A percentile compares a stretch with the other conserved stretches of the same genome.
Conservation (phyloP, 768 basidiomycete species). For the Serpula lacrymans region DNA sequence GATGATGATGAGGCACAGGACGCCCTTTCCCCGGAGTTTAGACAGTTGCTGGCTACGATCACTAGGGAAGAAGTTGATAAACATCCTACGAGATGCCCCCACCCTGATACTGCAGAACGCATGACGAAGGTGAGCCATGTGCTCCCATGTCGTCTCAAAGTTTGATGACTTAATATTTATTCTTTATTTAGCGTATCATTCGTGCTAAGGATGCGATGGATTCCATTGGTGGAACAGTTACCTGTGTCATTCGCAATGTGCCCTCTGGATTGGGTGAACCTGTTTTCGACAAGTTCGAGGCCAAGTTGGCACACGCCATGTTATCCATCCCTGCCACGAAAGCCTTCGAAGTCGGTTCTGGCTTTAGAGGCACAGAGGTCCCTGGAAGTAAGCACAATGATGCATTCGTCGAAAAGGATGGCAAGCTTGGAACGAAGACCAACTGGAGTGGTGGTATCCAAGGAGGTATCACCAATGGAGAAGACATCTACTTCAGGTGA, state of each 20-base stretch:
- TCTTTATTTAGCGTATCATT: constrained; percentile 75
- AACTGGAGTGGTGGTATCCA: constrained; percentile 99
- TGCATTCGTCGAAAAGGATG: constrained; percentile 67
- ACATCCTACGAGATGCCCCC: constrained; percentile 85
- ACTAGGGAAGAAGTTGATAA: constrained; percentile 88
- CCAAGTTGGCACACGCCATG: constrained; percentile 95
- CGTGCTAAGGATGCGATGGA: constrained; percentile 88
- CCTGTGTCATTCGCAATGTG: constrained; percentile 89
- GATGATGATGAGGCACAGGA: constrained; percentile 67
- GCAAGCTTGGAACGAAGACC: constrained; percentile 75
- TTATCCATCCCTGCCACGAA: constrained; percentile 98
- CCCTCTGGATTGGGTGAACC: constrained; percentile 95
- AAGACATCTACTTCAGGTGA: constrained; percentile 95
- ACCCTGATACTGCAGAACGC: constrained; percentile 79
- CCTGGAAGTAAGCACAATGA: constrained; percentile 95
- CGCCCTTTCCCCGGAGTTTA: constrained; percentile 78
- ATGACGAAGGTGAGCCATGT: constrained; percentile 74
- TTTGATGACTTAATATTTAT: constrained; percentile 8
- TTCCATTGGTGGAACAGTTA: constrained; percentile 98
- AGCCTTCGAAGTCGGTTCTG: constrained; percentile 96
- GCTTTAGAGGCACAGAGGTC: constrained; percentile 92
- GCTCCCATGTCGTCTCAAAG: constrained; percentile 1
- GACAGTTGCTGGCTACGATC: constrained; percentile 70
- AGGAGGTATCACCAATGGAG: constrained; percentile 96
- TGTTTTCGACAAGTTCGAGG: constrained; percentile 98